Conservation (phyloP, 495 filamentous ascomycete species). For the Sabuloglossum arenarium region DNA sequence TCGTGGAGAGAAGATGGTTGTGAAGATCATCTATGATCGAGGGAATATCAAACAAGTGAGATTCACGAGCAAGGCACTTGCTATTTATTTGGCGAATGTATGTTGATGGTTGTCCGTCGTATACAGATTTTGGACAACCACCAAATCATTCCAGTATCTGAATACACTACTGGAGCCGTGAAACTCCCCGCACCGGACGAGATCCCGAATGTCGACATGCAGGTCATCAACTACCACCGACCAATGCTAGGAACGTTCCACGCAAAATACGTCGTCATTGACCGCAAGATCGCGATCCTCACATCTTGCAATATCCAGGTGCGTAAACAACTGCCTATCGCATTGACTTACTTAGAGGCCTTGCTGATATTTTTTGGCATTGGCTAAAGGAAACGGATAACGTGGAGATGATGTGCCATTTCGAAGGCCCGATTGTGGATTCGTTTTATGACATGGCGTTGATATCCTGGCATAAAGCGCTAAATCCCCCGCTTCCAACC, state of each 20-base stretch:
- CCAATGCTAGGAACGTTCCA: slow-evolving; percentile 57
- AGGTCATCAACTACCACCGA: slow-evolving; percentile 57
- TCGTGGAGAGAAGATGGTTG: slow-evolving; percentile 32
- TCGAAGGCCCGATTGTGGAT: slow-evolving; percentile 61
- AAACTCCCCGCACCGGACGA: slow-evolving; percentile 36
- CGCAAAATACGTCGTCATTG: slow-evolving; percentile 56
- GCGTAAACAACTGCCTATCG: not conserved
- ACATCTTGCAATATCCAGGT: slow-evolving; percentile 53
- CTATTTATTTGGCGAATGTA: not conserved
- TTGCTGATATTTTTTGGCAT: not conserved
- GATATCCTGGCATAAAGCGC: slow-evolving; percentile 43
- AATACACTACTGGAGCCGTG: slow-evolving; percentile 34
- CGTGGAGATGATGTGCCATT: slow-evolving; percentile 56
- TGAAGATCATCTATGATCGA: slow-evolving; percentile 60
- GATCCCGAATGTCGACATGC: slow-evolving; percentile 47
- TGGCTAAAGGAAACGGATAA: slow-evolving; percentile 29
- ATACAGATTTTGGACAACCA: slow-evolving; percentile 33
- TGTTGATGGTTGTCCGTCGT: too few relatives aligned
- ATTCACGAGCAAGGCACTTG: not conserved
- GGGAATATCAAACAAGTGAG: slow-evolving; percentile 37
- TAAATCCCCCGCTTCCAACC: slow-evolving; percentile 40
- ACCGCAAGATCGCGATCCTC: slow-evolving; percentile 41
- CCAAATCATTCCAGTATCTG: slow-evolving; percentile 31
- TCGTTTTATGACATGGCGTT: slow-evolving; percentile 51
- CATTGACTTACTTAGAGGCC: not conserved